A percentile compares a stretch with the other conserved stretches of the same genome.
Conservation (phyloP, 495 filamentous ascomycete species). For the Elasticomyces elasticus region DNA sequence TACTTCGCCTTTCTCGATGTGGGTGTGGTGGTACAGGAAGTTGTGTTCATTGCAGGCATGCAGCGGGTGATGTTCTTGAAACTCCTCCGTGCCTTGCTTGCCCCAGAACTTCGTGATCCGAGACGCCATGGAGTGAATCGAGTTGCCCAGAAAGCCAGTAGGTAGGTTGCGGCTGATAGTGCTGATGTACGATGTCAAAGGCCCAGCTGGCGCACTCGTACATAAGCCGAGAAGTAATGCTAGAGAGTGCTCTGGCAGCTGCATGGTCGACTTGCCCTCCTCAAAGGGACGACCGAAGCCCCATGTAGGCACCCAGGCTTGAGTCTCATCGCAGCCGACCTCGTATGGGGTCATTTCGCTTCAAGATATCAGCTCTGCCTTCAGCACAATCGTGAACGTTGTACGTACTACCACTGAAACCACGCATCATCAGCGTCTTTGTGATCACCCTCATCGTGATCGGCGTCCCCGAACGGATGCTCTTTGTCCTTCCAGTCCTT, state of each 20-base stretch:
- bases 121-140: slow-evolving; percentile 19
- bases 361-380: neutral
- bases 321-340: slow-evolving; percentile 28
- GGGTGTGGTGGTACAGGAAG: slow-evolving; percentile 25
- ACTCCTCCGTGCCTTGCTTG: slow-evolving; percentile 26
- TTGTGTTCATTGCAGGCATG: slow-evolving; percentile 30
- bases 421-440: slow-evolving; percentile 21
- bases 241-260: slow-evolving; percentile 29
- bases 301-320: slow-evolving; percentile 29
- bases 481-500: slow-evolving; percentile 12
- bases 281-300: slow-evolving; percentile 26
- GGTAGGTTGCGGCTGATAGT: slow-evolving; percentile 27
- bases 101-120: slow-evolving; percentile 25
- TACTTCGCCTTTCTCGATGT: slow-evolving; percentile 1
- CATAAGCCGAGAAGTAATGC: slow-evolving; percentile 26
- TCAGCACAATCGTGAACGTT: neutral
- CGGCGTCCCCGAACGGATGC: slow-evolving; percentile 9
- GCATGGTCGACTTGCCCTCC: slow-evolving; percentile 22
- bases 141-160: slow-evolving; percentile 24
- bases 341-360: slow-evolving; percentile 28
- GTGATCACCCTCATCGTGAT: slow-evolving; percentile 22
- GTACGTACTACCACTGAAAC: slow-evolving; percentile 26
- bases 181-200: slow-evolving; percentile 27
- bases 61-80: slow-evolving; percentile 28
- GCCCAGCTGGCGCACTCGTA: slow-evolving; percentile 27